phyloP scores from a whole-genome alignment of 441 rosid genomes.

The Jatropha podagrica region DNA sequence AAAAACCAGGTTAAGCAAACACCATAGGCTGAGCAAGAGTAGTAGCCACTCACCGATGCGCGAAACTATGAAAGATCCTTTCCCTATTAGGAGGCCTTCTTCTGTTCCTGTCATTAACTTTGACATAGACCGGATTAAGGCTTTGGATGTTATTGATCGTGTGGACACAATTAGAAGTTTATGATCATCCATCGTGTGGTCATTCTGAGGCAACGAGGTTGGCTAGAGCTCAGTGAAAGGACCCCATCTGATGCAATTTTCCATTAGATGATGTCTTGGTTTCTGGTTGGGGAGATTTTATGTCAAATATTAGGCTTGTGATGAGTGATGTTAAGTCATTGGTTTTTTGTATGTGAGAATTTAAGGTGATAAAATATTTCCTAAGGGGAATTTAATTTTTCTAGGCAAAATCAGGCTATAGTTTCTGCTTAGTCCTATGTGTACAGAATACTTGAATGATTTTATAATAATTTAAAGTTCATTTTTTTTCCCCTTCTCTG shows the following conservation, averaged over 20 bases:
- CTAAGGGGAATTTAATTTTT: constrained; percentile 24
- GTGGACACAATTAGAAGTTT: constrained; percentile 73
- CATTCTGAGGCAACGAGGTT: neutral
- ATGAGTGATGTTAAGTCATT: constrained; percentile 16
- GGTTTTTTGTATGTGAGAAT: constrained; percentile 25
- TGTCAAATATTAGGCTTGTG: constrained; percentile 1
- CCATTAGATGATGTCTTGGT: constrained; percentile 4
- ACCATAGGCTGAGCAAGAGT: constrained; percentile 86
- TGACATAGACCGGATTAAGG: constrained; percentile 73
- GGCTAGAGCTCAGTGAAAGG: too few relatives aligned
- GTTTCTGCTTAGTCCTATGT: constrained; percentile 25
- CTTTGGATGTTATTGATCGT: constrained; percentile 86
- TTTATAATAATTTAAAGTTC: constrained; percentile 23
- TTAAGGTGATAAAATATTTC: constrained; percentile 11
- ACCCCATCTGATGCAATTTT: constrained; percentile 21
- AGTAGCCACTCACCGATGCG: constrained; percentile 83
- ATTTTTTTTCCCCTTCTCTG: neutral
- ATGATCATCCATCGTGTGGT: constrained; percentile 21
- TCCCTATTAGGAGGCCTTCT: constrained; percentile 67
- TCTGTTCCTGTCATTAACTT: constrained; percentile 73
- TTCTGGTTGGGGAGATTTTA: constrained; percentile 5
- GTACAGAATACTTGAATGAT: constrained; percentile 34
- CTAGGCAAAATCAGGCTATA: constrained; percentile 20
- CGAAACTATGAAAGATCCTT: constrained; percentile 58
- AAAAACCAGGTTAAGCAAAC: constrained; percentile 57